phyloP scores from a whole-genome alignment of 2,329 filamentous ascomycete species.

The Torrubiellomyces zombiae region DNA sequence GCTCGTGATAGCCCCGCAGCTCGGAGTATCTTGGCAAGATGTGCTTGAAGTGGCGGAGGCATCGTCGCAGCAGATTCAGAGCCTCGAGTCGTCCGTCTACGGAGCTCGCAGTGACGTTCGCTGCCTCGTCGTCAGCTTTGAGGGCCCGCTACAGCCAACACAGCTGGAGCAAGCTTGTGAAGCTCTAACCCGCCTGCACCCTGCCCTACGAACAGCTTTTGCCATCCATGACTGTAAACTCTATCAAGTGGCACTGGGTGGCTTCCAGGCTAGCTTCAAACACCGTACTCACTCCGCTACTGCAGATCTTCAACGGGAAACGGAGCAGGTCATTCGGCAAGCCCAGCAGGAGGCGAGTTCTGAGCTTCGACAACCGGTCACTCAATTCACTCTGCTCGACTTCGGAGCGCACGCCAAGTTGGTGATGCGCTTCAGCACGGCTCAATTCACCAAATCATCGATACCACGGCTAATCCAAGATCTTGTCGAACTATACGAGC shows the following conservation, averaged over 20 bases:
- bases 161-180: slow-evolving; percentile 30
- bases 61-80: slow-evolving; percentile 28
- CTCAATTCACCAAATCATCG: slow-evolving; percentile 31
- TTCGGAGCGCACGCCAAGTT: slow-evolving; percentile 29
- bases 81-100: slow-evolving; percentile 30
- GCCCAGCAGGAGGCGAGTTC: slow-evolving; percentile 22
- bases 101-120: slow-evolving; percentile 25
- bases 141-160: slow-evolving; percentile 21
- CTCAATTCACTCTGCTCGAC: slow-evolving; percentile 33
- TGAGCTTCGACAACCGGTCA: slow-evolving; percentile 26
- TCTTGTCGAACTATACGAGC: slow-evolving; percentile 27
- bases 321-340: slow-evolving; percentile 24
- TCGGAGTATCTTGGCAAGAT: slow-evolving; percentile 22
- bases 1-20: slow-evolving; percentile 22
- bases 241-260: slow-evolving; percentile 30
- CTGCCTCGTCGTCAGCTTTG: slow-evolving; percentile 31
- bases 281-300: slow-evolving; percentile 22
- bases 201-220: slow-evolving; percentile 38
- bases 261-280: slow-evolving; percentile 25
- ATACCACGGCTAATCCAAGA: slow-evolving; percentile 30
- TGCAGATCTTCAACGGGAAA: slow-evolving; percentile 20
- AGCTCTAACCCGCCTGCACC: slow-evolving; percentile 25
- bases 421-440: slow-evolving; percentile 28
- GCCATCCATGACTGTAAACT: slow-evolving; percentile 26
- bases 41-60: slow-evolving; percentile 32